A percentile compares a stretch with the other conserved stretches of the same genome.
phyloP scores from a whole-genome alignment of 495 filamentous ascomycete species.

The Hypoxylon fuscum region DNA sequence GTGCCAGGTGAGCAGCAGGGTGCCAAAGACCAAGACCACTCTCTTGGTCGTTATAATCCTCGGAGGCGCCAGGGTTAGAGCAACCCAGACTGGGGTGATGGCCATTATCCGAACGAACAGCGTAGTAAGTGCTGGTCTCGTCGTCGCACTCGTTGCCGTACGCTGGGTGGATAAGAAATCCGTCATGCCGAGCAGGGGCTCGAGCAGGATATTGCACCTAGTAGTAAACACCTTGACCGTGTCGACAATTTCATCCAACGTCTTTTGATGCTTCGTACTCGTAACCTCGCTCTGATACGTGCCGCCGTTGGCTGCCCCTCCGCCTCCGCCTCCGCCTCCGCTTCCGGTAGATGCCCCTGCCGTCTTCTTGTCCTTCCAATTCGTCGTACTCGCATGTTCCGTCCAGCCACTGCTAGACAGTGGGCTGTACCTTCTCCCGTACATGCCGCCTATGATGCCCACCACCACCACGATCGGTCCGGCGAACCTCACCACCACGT shows the following conservation, averaged over 20 bases:
- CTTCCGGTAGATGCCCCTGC: conserved; percentile 51
- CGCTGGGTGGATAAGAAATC: conserved; percentile 93
- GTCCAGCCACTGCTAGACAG: conserved; percentile 85
- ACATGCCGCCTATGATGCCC: conserved; percentile 88
- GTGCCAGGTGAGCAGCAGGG: conserved; percentile 87
- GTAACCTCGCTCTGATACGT: conserved; percentile 66
- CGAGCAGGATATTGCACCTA: conserved; percentile 88
- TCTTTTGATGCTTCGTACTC: conserved; percentile 75
- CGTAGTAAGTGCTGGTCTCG: conserved; percentile 86
- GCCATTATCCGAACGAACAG: conserved; percentile 89
- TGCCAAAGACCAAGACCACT: conserved; percentile 80
- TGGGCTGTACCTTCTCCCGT: conserved; percentile 86
- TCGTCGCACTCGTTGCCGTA: conserved; percentile 91
- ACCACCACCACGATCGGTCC: conserved; percentile 86
- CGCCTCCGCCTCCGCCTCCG: too few relatives aligned
- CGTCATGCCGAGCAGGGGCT: conserved; percentile 86
- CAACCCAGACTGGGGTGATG: conserved; percentile 86
- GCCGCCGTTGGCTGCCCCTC: conserved; percentile 58
- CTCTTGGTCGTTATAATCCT: conserved; percentile 88
- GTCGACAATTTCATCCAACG: conserved; percentile 95
- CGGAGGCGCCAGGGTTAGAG: conserved; percentile 80
- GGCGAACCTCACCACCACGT: conserved; percentile 76
- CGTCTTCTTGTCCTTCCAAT: conserved; percentile 54
- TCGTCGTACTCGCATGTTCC: conserved; percentile 45
- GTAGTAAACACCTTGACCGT: conserved; percentile 87